phyloP scores from a whole-genome alignment of 352 stramenopile species.

The Globisporangium ultimum region DNA sequence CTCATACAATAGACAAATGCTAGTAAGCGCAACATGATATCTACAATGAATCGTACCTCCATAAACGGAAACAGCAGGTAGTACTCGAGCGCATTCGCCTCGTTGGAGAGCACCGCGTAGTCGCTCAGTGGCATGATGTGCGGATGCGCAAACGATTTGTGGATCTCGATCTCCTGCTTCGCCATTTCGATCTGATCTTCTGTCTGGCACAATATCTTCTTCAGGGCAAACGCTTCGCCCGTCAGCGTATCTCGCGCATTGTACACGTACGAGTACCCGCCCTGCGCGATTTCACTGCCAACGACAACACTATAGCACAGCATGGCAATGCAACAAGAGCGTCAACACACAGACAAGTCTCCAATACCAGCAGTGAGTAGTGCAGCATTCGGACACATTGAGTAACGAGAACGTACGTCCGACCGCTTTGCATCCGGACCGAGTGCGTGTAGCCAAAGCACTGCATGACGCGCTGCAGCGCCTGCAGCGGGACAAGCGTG shows the following conservation, averaged over 20 bases:
- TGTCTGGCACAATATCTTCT: constrained; percentile 87
- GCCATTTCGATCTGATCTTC: constrained; percentile 77
- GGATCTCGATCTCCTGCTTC: constrained; percentile 80
- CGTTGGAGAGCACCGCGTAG: constrained; percentile 61
- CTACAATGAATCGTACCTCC: constrained; percentile 33
- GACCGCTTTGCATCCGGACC: constrained; percentile 69
- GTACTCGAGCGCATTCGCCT: constrained; percentile 50
- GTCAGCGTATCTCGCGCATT: constrained; percentile 64
- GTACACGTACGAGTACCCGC: constrained; percentile 87
- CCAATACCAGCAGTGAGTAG: background rate
- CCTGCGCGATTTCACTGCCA: constrained; percentile 73
- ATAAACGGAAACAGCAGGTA: constrained; percentile 87
- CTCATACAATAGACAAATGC: background rate
- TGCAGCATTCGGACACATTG: background rate
- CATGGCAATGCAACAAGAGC: background rate
- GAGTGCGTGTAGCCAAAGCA: constrained; percentile 72
- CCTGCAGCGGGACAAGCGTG: constrained; percentile 58
- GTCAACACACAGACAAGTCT: background rate
- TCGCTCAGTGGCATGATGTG: constrained; percentile 85
- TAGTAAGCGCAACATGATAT: background rate
- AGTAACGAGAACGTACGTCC: constrained; percentile 37
- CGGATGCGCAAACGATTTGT: constrained; percentile 66
- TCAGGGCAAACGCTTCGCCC: constrained; percentile 81
- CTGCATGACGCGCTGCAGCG: constrained; percentile 54
- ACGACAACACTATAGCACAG: constrained; percentile 40